These are phyloP conservation scores for Voacanga thouarsii DNA, from an alignment of 257 asterid genomes.

Conservation along the genomic window DNA sequence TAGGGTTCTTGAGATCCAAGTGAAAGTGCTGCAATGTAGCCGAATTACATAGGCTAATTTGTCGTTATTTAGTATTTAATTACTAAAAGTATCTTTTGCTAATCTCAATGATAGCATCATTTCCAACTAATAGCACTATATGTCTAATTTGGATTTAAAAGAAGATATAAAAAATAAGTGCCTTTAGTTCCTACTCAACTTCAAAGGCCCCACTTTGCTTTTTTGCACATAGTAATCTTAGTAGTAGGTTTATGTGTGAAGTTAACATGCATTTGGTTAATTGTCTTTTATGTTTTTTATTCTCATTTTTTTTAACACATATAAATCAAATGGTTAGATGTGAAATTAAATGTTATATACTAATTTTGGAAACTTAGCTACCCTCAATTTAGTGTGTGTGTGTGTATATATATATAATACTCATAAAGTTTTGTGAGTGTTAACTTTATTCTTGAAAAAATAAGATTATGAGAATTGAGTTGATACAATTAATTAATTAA, in stretches of 20 bases:
- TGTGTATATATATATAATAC: no score
- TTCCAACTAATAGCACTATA: background rate
- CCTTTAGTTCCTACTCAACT: background rate
- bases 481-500: no score
- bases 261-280: background rate
- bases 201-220: background rate
- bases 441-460: no score
- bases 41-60: slow-evolving; percentile 5
- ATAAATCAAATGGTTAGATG: no score
- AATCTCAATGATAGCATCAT: slow-evolving; percentile 18
- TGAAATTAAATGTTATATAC: no score
- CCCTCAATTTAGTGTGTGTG: no score
- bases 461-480: no score
- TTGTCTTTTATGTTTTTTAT: no score
- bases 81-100: background rate
- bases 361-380: no score
- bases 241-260: slow-evolving; percentile 9
- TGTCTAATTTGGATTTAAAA: background rate
- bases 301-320: no score
- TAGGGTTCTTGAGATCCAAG: background rate
- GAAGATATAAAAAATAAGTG: background rate
- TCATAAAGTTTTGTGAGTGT: no score
- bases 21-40: background rate
- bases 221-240: background rate
- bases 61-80: background rate